Evolutionary conservation across 2,329 filamentous ascomycete genomes (phyloP).

Genomic region (Blastomyces percursus): DNA sequence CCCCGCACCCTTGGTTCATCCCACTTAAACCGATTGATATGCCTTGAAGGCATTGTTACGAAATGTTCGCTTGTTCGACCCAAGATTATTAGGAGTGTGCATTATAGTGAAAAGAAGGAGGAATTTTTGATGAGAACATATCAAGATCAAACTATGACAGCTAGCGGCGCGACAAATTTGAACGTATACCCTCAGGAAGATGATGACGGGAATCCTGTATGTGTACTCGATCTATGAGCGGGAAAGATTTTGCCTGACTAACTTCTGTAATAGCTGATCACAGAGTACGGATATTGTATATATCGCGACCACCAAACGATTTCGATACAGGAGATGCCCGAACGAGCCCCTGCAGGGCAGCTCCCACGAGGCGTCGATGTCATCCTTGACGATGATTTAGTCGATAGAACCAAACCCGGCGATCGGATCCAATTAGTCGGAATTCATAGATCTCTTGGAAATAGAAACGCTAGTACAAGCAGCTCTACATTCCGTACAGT

Average conservation of each 20-base stretch:
- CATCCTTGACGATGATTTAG: slow-evolving; percentile 90
- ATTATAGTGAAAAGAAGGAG: slow-evolving; percentile 80
- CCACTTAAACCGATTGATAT: slow-evolving; percentile 93
- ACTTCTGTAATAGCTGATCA: slow-evolving; percentile 50
- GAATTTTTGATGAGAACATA: slow-evolving; percentile 87
- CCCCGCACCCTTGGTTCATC: slow-evolving; percentile 80
- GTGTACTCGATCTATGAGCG: slow-evolving; percentile 13
- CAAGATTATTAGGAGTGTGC: slow-evolving; percentile 96
- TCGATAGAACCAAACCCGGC: slow-evolving; percentile 88
- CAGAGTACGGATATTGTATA: slow-evolving; percentile 90
- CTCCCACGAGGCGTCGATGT: slow-evolving; percentile 92
- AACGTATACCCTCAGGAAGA: slow-evolving; percentile 93
- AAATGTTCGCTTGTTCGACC: slow-evolving; percentile 90
- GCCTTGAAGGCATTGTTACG: slow-evolving; percentile 93
- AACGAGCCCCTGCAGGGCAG: slow-evolving; percentile 88
- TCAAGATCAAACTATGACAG: slow-evolving; percentile 91
- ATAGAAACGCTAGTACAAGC: slow-evolving; percentile 79
- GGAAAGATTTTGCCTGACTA: not conserved
- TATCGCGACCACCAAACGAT: slow-evolving; percentile 97
- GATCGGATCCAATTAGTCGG: slow-evolving; percentile 96
- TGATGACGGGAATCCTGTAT: slow-evolving; percentile 72
- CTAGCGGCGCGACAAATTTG: slow-evolving; percentile 71
- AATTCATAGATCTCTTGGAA: slow-evolving; percentile 86
- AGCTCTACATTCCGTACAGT: slow-evolving; percentile 93
- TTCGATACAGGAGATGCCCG: slow-evolving; percentile 98